Evolutionary conservation across 345 rosid species (phyloP), one percentile per base, ranked within the genome.

Genomic region (Aquilaria sinensis): DNA sequence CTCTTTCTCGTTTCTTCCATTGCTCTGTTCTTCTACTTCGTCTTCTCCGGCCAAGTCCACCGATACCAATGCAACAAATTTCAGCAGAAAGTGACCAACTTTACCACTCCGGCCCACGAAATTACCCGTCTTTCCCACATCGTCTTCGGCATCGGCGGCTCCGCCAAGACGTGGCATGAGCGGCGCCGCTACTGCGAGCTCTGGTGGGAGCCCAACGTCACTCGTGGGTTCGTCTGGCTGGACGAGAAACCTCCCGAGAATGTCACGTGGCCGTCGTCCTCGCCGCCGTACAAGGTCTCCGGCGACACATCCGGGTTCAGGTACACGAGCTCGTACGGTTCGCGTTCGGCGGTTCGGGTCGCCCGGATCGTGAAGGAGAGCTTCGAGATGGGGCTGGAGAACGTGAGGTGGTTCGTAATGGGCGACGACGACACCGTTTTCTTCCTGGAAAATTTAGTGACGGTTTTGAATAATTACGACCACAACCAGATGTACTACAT

Each of bases 341-440:
- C 91, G 12, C 80, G 96, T 32, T 86, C 97, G 0, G 89, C 97
- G 1, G 62, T 90, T 33, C 79, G 88, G 32, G 83, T 90, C 10
- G 92, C 97, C 0, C 78, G 98, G 12, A 88, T 88, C 29, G 75
- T 93, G 13, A 88, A 87, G 76, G 97, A 93, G 76, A 83, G 78
- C 53, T 93, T 90, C 67, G 94, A 84, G 52, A 67, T 88, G 3
- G 97, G 94, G 51, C 50, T 78, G 31, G 78, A 74, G 0, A 74
- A 83, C 53, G 92, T 90, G n/a, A 80, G 96, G 72, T 93, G 97
- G 98, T 88, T 88, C 64, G 96, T 90, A 4, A 73, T 93, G 90
- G 98, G 97, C 29, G 98, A 93, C 13, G 98, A 93, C 47, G 97
- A 93, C 70, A 90, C 96, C 0, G 89, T 93, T 1, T 93, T 93